phyloP scores from a whole-genome alignment of 805 yeast species.

The Kuraishia piskuri region DNA sequence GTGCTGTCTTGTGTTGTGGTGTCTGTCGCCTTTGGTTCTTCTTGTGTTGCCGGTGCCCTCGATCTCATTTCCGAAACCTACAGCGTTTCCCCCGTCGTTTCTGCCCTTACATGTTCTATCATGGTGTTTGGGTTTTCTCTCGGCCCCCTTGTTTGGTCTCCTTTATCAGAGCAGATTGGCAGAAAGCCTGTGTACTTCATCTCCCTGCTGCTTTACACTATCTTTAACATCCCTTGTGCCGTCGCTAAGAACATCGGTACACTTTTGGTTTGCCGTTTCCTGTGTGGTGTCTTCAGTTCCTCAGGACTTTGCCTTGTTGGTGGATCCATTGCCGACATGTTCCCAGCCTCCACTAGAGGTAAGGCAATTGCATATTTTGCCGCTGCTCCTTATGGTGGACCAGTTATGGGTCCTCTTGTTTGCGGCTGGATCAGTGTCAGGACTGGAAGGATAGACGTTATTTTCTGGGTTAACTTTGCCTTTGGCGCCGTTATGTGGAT shows the following conservation, averaged over 20 bases:
- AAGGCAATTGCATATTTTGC: slow-evolving; percentile 87
- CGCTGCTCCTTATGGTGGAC: slow-evolving; percentile 90
- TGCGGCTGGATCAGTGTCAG: slow-evolving; percentile 78
- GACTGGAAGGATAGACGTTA: slow-evolving; percentile 57
- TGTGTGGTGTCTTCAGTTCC: slow-evolving; percentile 80
- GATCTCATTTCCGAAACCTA: slow-evolving; percentile 56
- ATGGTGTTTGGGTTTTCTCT: slow-evolving; percentile 86
- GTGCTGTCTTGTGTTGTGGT: slow-evolving; percentile 66
- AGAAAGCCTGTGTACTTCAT: slow-evolving; percentile 76
- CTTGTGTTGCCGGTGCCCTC: slow-evolving; percentile 83
- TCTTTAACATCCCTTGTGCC: slow-evolving; percentile 86
- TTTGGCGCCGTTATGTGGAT: slow-evolving; percentile 84
- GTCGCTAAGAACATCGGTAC: slow-evolving; percentile 77
- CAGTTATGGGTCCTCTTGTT: slow-evolving; percentile 81
- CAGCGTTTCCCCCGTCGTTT: slow-evolving; percentile 68
- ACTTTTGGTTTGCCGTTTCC: slow-evolving; percentile 70
- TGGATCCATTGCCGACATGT: slow-evolving; percentile 86
- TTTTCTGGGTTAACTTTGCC: slow-evolving; percentile 90
- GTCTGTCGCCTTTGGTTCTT: slow-evolving; percentile 89
- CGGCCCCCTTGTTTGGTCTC: slow-evolving; percentile 89
- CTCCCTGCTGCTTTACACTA: slow-evolving; percentile 63
- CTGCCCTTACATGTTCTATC: slow-evolving; percentile 70
- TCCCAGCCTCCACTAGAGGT: slow-evolving; percentile 74
- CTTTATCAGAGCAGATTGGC: slow-evolving; percentile 78
- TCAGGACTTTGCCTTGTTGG: slow-evolving; percentile 84